phyloP scores from a whole-genome alignment of 495 filamentous ascomycete species.

The Aspergillus haitiensis region DNA sequence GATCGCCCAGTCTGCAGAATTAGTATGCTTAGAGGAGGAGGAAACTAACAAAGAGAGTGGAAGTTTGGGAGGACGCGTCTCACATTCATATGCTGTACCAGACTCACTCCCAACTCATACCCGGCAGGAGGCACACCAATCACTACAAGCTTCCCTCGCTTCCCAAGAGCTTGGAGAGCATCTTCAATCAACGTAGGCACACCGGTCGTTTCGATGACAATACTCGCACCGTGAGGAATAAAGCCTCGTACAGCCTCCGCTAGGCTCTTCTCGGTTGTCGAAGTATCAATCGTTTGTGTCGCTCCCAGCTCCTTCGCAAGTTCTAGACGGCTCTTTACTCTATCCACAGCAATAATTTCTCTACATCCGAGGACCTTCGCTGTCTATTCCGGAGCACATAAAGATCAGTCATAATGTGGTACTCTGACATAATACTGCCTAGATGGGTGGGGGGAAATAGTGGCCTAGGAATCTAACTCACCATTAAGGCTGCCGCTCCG shows the following conservation, averaged over 20 bases:
- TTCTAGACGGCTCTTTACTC: constrained; percentile 31
- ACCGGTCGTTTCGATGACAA: constrained; percentile 43
- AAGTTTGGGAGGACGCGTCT: background rate
- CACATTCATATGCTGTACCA: constrained; percentile 21
- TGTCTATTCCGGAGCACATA: constrained; percentile 2
- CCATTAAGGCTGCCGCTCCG: constrained; percentile 39
- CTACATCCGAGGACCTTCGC: constrained; percentile 1
- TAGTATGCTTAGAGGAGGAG: background rate
- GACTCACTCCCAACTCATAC: constrained; percentile 24
- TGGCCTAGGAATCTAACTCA: constrained; percentile 4
- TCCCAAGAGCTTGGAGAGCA: constrained; percentile 30
- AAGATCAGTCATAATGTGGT: background rate
- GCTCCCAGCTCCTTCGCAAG: constrained; percentile 42
- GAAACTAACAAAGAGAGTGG: background rate
- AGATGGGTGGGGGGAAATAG: constrained; percentile 4
- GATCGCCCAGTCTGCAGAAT: constrained; percentile 17
- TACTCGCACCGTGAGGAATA: constrained; percentile 25
- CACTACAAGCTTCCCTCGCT: constrained; percentile 33
- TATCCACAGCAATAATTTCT: constrained; percentile 39
- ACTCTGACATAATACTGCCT: background rate
- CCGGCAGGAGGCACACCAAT: constrained; percentile 40
- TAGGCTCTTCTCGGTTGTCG: constrained; percentile 19
- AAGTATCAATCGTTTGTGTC: constrained; percentile 36
- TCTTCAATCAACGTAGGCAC: constrained; percentile 31
- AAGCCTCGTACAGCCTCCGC: constrained; percentile 24